Evolutionary conservation across 768 basidiomycete species (phyloP), one percentile per base, ranked within the genome.

Genomic region (Asterophora lycoperdoides): DNA sequence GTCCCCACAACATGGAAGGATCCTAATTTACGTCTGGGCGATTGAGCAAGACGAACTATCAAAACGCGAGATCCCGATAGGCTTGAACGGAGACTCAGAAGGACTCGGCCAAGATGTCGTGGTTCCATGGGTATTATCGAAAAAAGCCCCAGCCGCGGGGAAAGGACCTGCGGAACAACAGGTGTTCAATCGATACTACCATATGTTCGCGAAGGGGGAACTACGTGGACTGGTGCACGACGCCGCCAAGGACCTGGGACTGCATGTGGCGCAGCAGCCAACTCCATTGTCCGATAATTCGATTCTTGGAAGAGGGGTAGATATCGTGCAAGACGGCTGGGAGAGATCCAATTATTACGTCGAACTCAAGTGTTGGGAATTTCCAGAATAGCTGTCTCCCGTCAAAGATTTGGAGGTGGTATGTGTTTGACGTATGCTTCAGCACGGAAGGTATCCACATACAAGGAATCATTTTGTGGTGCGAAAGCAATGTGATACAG

Each of bases 1-100:
- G 32, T 83, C 84, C 0, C 74, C 84, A 1, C 44, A 56, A 1
- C 83, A 89, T 54, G 91, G 93, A 8, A 83, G 91, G 8, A 69
- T 92, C 34, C 70, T 99, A 46, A 85, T 98, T 53, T 96, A 96
- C 56, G 96, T 98, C 29, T 99, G 96, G 96, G 93, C 95, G 1
- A 79, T 88, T 51, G 93, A 97, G 58, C 96, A 99, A 69, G 91
- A 95, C 49, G 78, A 80, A 23, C 67, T 83, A 6, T 93, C 92
- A 1, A 93, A 89, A 62, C 78, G 93, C 29, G 70, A 64, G 50
- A 81, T 95, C 29, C 68, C 74, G 1, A 56, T 56, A 7, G 60
- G 68, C 20, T 58, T 3, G 23, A 23, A 60, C 11, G 28, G 48
- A 1, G 41, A 34, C 1, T 52, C 47, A n/a, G 54, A 57, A 3